phyloP scores from a whole-genome alignment of 345 rosid species.

The Populus tremula region DNA sequence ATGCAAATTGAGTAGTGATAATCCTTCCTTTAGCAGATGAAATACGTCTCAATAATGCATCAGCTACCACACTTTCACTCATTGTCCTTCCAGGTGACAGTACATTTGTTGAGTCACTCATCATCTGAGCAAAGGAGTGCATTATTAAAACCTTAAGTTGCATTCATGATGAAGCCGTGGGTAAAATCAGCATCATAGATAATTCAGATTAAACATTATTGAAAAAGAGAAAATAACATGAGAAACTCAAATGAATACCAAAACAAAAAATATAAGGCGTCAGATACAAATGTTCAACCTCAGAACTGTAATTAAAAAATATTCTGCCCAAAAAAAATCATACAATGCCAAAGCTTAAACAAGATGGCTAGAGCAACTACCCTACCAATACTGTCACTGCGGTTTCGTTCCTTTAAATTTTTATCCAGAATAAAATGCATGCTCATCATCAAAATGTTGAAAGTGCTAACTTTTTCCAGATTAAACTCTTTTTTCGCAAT shows the following conservation, averaged over 20 bases:
- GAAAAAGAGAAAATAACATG: neutral
- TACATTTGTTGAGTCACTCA: constrained; percentile 98
- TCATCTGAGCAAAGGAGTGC: constrained; percentile 57
- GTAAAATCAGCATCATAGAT: neutral
- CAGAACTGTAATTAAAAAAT: neutral
- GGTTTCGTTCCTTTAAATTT: neutral
- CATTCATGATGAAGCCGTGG: neutral
- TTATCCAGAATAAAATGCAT: neutral
- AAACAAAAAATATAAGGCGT: neutral
- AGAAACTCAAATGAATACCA: neutral
- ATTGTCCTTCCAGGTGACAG: constrained; percentile 92
- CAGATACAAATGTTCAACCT: neutral
- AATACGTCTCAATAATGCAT: constrained; percentile 72
- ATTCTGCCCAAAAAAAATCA: neutral
- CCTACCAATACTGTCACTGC: neutral
- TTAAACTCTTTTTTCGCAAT: neutral
- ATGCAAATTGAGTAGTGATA: constrained; percentile 94
- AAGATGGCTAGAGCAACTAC: neutral
- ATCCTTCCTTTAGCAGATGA: constrained; percentile 90
- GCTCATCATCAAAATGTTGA: neutral
- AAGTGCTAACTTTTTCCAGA: neutral
- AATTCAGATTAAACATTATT: neutral
- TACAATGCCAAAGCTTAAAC: constrained; percentile 7
- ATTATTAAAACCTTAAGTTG: constrained; percentile 8
- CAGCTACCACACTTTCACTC: constrained; percentile 81